Conservation (phyloP, 1,139 yeast species). For the Saccharomyces hybrid region DNA sequence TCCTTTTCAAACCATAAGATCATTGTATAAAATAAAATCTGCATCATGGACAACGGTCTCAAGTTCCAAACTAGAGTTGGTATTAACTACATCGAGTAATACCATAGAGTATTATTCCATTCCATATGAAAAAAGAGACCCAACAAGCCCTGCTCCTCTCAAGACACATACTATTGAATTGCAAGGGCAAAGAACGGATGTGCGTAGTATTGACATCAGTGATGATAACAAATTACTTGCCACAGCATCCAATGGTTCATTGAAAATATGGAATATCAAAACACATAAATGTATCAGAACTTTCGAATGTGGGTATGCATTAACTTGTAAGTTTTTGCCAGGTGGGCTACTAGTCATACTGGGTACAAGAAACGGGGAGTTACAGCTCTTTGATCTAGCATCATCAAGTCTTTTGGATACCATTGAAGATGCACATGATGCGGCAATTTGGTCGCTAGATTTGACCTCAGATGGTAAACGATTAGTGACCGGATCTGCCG, state of each 20-base stretch:
- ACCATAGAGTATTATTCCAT: conserved; percentile 62
- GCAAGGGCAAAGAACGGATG: conserved; percentile 84
- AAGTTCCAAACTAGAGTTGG: conserved; percentile 46
- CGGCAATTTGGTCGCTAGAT: conserved; percentile 90
- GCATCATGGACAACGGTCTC: conserved; percentile 45
- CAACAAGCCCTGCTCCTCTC: conserved; percentile 37
- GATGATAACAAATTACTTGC: conserved; percentile 74
- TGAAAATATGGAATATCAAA: conserved; percentile 81
- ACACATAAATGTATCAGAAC: conserved; percentile 74
- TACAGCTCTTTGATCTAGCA: conserved; percentile 81
- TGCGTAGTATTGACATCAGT: conserved; percentile 75
- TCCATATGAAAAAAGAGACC: conserved; percentile 41
- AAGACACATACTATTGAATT: conserved; percentile 56
- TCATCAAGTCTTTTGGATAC: conserved; percentile 64
- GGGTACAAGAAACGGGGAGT: conserved; percentile 84
- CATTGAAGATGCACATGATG: conserved; percentile 70
- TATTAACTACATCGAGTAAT: conserved; percentile 63
- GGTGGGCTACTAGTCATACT: conserved; percentile 82
- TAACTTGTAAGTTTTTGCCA: conserved; percentile 76
- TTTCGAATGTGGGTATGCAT: conserved; percentile 81
- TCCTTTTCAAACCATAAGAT: conserved; percentile 54
- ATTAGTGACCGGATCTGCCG: conserved; percentile 89
- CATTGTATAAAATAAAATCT: conserved; percentile 48
- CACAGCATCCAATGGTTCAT: conserved; percentile 82
- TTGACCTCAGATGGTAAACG: conserved; percentile 78